Evolutionary conservation across 2,329 filamentous ascomycete genomes (phyloP), one percentile per base, ranked within the genome.

Genomic region (Claviceps arundinis): DNA sequence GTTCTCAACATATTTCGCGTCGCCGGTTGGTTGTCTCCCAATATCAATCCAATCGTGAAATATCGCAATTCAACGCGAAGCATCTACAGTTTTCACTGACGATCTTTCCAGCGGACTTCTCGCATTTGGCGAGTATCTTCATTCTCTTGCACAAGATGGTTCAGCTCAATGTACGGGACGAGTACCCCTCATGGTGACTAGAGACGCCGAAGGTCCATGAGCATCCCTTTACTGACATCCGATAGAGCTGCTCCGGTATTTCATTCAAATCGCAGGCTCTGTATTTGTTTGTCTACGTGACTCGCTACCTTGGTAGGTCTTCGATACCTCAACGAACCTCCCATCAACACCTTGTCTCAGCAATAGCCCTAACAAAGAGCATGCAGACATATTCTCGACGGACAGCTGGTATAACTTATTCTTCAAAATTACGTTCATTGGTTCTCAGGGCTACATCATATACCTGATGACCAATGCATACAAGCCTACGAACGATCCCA

Each of bases 211-310:
- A 50, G 42, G 14, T 34, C 47, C 44, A n/a, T 9, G 11, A 17
- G 8, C 14, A 3, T 45, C n/a, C 30, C 2, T 24, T 48, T n/a
- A 59, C 54, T 48, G 41, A 50, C 34, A 30, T 47, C 55, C 61
- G 55, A 61, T 63, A 96, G 91, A 96, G 90, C 76, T 95, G 90
- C 68, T 85, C 91, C 43, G 93, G 93, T 61, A 91, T 98, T 70
- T 98, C 93, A 16, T 97, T 98, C 80, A 98, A 98, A 70, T 96
- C 91, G 56, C 93, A 98, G 77, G 88, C 84, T 49, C 79, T 98
- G 53, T 98, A 98, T 71, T 76, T 97, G 60, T 73, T 95, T 45
- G 93, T 98, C 62, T 98, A 98, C 70, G 67, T 94, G 44, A 95
- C 90, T 56, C 82, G 93, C 65, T 98, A 98, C 70, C 80, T 98